Base-by-base conservation (phyloP, 768 basidiomycete genomes). In the Infundibulicybe gibba region DNA sequence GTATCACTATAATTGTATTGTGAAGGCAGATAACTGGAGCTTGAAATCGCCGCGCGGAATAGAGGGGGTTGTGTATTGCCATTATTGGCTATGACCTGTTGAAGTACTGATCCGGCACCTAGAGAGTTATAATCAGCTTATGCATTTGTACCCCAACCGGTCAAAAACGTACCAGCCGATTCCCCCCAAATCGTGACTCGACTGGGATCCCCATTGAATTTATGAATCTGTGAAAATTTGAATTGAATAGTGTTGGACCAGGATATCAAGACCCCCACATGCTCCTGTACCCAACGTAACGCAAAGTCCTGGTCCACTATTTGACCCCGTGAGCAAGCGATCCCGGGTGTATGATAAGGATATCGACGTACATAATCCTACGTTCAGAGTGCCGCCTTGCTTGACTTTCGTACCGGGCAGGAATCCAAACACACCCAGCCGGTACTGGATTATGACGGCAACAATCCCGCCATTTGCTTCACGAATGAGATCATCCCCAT, bases 81-180 rank as follows among this genome's bases (percentile, higher is more conserved):
- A 13, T 62, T 62, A 21, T 76, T 58, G 5, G 76, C 76, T 30
- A 77, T 55, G 3, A 76, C 25, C 19, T 77, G 76, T 42, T 77
- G 74, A 3, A 78, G 16, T 8, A 76, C 74, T 1, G 75, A 76
- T 2, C 74, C 75, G 15, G 69, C 76, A 46, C 71, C 71, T 68
- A n/a, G 20, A 41, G 41, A 20, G 16, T n/a, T n/a, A 21, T 9
- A 15, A 25, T 25, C 25, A 25, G 25, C 8, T 25, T 8, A 37
- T 5, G 31, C 5, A 44, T 33, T 20, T 3, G n/a, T n/a, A 21
- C 32, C 8, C 5, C 25, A 8, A 14, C n/a, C 30, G 14, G 9
- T 15, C 25, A 21, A n/a, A 43, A n/a, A 32, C 50, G 21, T 30
- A 59, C 58, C 62, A 13, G 59, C 54, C 8, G 59, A 61, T 17